Conservation (phyloP, 179 eudicot genomes). For the Vitellaria paradoxa region DNA sequence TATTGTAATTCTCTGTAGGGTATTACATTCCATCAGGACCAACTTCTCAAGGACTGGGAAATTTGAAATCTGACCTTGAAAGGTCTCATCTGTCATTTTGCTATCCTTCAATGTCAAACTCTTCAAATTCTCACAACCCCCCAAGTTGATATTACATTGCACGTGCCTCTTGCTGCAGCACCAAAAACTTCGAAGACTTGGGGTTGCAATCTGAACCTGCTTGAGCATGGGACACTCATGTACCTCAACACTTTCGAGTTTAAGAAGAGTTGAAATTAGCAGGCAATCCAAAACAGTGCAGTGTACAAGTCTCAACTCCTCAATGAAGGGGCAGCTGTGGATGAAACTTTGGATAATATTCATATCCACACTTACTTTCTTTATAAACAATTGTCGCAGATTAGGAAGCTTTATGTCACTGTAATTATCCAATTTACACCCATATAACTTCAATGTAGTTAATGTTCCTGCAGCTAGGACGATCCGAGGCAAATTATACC, state of each 20-base stretch:
- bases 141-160: slow-evolving; percentile 26
- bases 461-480: slow-evolving; percentile 28
- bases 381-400: slow-evolving; percentile 40
- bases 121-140: slow-evolving; percentile 33
- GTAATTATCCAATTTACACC: slow-evolving; percentile 20
- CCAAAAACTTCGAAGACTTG: slow-evolving; percentile 42
- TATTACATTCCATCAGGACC: slow-evolving; percentile 26
- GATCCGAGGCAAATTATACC: slow-evolving; percentile 25
- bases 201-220: slow-evolving; percentile 25
- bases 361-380: slow-evolving; percentile 18
- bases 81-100: slow-evolving; percentile 28
- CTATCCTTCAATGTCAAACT: slow-evolving; percentile 39
- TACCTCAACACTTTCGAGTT: slow-evolving; percentile 43
- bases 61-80: slow-evolving; percentile 25
- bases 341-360: slow-evolving; percentile 27
- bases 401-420: slow-evolving; percentile 28
- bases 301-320: slow-evolving; percentile 42
- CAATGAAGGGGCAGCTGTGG: slow-evolving; percentile 40
- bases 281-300: slow-evolving; percentile 27
- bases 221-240: slow-evolving; percentile 34
- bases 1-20: slow-evolving; percentile 22
- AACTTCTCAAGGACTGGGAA: slow-evolving; percentile 32
- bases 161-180: slow-evolving; percentile 12
- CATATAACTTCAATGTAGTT: slow-evolving; percentile 37
- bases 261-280: slow-evolving; percentile 20